Conservation (phyloP, 164 flowering plant species). For the Chimonanthus praecox region DNA sequence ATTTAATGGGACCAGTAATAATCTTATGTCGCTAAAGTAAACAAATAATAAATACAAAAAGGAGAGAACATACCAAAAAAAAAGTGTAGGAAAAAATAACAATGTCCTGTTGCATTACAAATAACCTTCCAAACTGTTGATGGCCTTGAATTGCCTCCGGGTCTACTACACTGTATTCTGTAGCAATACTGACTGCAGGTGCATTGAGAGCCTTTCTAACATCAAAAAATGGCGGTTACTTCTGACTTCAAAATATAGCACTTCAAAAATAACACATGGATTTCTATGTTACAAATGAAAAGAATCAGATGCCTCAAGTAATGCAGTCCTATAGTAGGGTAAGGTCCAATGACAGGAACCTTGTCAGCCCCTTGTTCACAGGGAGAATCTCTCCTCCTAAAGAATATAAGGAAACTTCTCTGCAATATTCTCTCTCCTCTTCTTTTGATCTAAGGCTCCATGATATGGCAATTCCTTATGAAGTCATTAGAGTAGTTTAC, state of each 20-base stretch:
- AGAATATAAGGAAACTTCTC: slow-evolving; percentile 7
- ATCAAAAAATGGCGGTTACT: slow-evolving; percentile 9
- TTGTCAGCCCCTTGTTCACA: neutral
- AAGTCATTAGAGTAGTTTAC: slow-evolving; percentile 91
- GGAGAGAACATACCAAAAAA: slow-evolving; percentile 6
- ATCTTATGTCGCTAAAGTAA: slow-evolving; percentile 32
- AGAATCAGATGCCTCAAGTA: slow-evolving; percentile 17
- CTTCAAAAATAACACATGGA: slow-evolving; percentile 15
- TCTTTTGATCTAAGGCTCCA: slow-evolving; percentile 38
- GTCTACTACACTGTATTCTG: neutral
- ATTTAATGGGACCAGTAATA: slow-evolving; percentile 33
- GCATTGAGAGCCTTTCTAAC: neutral
- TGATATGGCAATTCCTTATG: slow-evolving; percentile 79
- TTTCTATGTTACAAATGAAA: slow-evolving; percentile 27
- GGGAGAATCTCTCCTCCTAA: slow-evolving; percentile 4
- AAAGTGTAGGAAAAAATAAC: slow-evolving; percentile 2
- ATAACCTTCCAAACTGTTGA: neutral
- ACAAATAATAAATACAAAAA: slow-evolving; percentile 20
- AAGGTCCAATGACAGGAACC: neutral
- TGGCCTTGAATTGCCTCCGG: neutral
- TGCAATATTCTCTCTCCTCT: neutral
- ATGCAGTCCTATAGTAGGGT: slow-evolving; percentile 13
- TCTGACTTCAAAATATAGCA: slow-evolving; percentile 10
- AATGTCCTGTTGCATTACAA: neutral
- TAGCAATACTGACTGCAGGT: neutral